These are phyloP conservation scores for Zoysia matrella DNA, from an alignment of 202 grass and related monocot genomes.

Conservation along the genomic window DNA sequence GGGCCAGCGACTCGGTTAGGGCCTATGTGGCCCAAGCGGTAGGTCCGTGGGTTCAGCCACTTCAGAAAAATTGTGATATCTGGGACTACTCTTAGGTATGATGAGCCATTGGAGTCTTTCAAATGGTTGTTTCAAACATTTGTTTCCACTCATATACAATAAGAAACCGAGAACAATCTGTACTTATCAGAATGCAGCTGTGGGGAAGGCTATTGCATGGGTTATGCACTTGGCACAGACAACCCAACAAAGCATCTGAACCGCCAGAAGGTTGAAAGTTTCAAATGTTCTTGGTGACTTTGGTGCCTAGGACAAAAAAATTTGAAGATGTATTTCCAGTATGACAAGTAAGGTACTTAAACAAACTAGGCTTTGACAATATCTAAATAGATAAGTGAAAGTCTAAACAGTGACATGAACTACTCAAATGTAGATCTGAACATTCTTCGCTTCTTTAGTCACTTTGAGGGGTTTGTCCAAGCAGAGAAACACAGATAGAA, in stretches of 20 bases:
- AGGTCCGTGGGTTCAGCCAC: constrained; percentile 9
- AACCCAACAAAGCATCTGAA: constrained; percentile 28
- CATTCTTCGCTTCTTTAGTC: constrained; percentile 30
- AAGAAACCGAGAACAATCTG: constrained; percentile 16
- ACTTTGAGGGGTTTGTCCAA: constrained; percentile 21
- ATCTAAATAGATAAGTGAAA: not conserved
- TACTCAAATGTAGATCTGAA: constrained; percentile 10
- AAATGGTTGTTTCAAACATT: constrained; percentile 35
- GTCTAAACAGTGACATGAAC: not conserved
- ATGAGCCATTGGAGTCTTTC: constrained; percentile 21
- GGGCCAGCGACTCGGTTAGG: too few species aligned
- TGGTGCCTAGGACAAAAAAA: constrained; percentile 1
- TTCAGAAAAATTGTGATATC: not conserved
- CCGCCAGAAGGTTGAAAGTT: not conserved
- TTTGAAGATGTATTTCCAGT: constrained; percentile 1
- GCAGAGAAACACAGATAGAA: constrained; percentile 26
- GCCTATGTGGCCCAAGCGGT: too few species aligned
- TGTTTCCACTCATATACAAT: constrained; percentile 12
- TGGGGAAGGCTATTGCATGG: constrained; percentile 26
- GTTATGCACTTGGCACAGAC: constrained; percentile 7
- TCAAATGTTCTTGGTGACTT: constrained; percentile 5
- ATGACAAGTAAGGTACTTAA: not conserved
- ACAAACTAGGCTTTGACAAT: not conserved
- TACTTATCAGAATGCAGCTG: constrained; percentile 34
- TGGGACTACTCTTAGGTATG: constrained; percentile 6